These are phyloP conservation scores for Acacia pycnantha DNA, from an alignment of 331 rosid genomes.

Conservation along the genomic window DNA sequence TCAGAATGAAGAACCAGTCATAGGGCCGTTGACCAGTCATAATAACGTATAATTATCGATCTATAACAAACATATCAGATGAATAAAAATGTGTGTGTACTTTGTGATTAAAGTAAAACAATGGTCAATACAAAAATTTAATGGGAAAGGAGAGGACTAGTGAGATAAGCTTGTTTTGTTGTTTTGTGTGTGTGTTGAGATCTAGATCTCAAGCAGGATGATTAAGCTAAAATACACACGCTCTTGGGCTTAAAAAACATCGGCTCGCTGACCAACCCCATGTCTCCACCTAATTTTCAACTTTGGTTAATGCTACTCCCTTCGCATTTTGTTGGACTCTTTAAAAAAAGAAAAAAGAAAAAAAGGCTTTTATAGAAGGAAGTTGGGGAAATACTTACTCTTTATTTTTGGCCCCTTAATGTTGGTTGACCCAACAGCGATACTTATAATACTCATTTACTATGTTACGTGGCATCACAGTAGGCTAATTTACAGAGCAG, in stretches of 20 bases:
- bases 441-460: not conserved
- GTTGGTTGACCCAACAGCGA: not conserved
- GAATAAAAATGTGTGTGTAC: constrained; percentile 8
- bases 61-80: not conserved
- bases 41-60: not conserved
- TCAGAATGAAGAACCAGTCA: not conserved
- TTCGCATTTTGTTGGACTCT: no score
- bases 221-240: constrained; percentile 34
- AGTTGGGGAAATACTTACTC: no score
- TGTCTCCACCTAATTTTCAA: constrained; percentile 40
- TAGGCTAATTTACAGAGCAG: not conserved
- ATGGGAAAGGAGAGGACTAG: constrained; percentile 15
- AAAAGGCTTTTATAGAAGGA: no score
- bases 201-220: constrained; percentile 27
- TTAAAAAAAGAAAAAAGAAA: no score
- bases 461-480: no score
- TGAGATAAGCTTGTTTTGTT: constrained; percentile 13
- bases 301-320: not conserved
- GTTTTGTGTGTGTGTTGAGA: constrained; percentile 13
- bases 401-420: not conserved
- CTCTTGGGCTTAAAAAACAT: constrained; percentile 32
- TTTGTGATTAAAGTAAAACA: constrained; percentile 13
- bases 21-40: not conserved
- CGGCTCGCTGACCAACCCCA: constrained; percentile 29
- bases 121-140: constrained; percentile 11